Base-by-base conservation (phyloP, 2,329 filamentous ascomycete genomes). In the Exserohilum turcica region DNA sequence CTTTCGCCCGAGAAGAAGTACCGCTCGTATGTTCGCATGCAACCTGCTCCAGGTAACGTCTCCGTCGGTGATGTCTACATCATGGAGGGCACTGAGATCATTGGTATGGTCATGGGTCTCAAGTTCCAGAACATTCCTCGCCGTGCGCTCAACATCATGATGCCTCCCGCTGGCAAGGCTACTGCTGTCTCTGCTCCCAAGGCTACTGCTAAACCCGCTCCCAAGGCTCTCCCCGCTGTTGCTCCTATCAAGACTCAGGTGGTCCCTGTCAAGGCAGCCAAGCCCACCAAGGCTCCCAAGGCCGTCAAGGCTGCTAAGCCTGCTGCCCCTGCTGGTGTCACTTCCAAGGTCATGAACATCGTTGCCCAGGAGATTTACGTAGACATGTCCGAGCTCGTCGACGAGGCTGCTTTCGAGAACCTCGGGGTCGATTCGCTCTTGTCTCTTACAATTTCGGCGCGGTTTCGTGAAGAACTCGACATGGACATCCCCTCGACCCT, bases 41-140 rank as follows among this genome's bases (percentile, higher is more conserved):
- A 84, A 65, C 79, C 79, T 24, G 76, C 79, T 60, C 77, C 79
- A 18, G 76, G 79, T 56, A 83, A 84, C 59, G 79, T 84, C 60
- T 82, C 79, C 53, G 79, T 82, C 47, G 83, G 83, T 64, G 83
- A 85, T 71, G 83, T 86, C 35, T 85, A 84, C 72, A 79, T 85
- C 61, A 79, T 85, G 61, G 80, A 84, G 21, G 81, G 80, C n/a
- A 78, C 82, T 43, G 80, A 84, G 60, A 81, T 85, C 54, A 77
- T 86, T 55, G 83, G 82, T 51, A 74, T 85, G 55, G 81, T 84
- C 52, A 80, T 80, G 45, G 84, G 86, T 43, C 79, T 89, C 61
- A 86, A 85, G 73, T 89, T 89, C 78, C 83, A 85, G 69, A 80
- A 83, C 61, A 86, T 88, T 48, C 86, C 86, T 31, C 85, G 87